A percentile compares a stretch with the other conserved stretches of the same genome.
Evolutionary conservation across 495 filamentous ascomycete genomes (phyloP).

Genomic region (Aspergillus homomorphus): DNA sequence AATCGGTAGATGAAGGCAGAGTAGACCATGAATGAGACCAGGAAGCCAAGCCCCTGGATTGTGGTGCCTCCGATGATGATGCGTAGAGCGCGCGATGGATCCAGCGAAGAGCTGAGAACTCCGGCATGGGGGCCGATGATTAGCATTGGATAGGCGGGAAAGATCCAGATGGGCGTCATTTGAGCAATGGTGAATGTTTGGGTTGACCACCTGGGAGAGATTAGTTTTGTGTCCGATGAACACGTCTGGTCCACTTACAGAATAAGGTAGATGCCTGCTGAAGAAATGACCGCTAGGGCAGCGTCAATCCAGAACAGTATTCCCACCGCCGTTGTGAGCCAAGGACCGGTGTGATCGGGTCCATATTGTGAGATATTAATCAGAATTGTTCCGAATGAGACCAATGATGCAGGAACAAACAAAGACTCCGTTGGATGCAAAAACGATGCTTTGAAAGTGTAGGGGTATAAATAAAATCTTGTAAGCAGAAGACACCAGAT

Average conservation of each 20-base stretch:
- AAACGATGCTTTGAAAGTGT: constrained; percentile 69
- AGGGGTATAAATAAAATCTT: constrained; percentile 67
- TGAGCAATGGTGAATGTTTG: constrained; percentile 76
- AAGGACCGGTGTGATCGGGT: constrained; percentile 58
- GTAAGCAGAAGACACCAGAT: constrained; percentile 65
- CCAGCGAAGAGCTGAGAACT: constrained; percentile 53
- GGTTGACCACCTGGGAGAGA: constrained; percentile 57
- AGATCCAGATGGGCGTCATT: constrained; percentile 93
- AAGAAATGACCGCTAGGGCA: constrained; percentile 58
- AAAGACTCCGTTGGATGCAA: constrained; percentile 76
- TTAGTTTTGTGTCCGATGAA: constrained; percentile 15
- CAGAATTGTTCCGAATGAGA: constrained; percentile 70
- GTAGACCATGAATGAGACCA: constrained; percentile 83
- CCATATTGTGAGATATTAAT: constrained; percentile 82
- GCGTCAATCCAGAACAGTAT: constrained; percentile 75
- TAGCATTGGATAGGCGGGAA: constrained; percentile 82
- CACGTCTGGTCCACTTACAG: constrained; percentile 40
- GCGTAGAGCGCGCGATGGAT: constrained; percentile 48
- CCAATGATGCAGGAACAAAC: constrained; percentile 72
- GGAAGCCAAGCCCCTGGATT: constrained; percentile 79
- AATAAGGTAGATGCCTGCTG: constrained; percentile 68
- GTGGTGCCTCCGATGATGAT: constrained; percentile 70
- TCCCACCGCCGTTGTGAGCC: constrained; percentile 62
- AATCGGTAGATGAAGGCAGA: constrained; percentile 82
- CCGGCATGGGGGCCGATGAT: constrained; percentile 74